Evolutionary conservation across 306 rosid species (phyloP).

Genomic region (Gillenia trifoliata): DNA sequence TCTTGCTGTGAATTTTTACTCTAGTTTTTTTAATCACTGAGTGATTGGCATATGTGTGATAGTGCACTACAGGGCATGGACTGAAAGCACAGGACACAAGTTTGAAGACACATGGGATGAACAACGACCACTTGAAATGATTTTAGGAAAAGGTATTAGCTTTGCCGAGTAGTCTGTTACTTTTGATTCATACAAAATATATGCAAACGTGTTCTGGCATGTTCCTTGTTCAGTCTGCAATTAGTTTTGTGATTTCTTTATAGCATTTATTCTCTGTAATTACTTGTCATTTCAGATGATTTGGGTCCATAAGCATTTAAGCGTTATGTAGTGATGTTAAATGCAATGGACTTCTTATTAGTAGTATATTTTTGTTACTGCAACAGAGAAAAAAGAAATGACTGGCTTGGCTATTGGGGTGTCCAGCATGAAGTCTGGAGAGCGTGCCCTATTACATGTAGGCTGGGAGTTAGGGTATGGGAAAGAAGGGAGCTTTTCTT

Average conservation of each 20-base stretch:
- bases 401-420: conserved; percentile 85
- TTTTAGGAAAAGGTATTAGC: conserved; percentile 74
- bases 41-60: conserved; percentile 19
- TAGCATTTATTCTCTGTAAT: background rate
- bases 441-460: conserved; percentile 71
- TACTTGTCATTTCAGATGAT: background rate
- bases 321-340: background rate
- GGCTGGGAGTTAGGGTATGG: conserved; percentile 97
- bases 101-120: conserved; percentile 95
- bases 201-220: conserved; percentile 1
- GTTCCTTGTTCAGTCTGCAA: background rate
- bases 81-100: conserved; percentile 74
- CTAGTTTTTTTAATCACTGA: background rate
- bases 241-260: background rate
- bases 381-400: conserved; percentile 89
- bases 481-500: conserved; percentile 80
- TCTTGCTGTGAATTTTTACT: too few relatives aligned
- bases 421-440: conserved; percentile 85
- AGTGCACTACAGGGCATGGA: conserved; percentile 96
- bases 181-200: background rate
- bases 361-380: conserved; percentile 18
- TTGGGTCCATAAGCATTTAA: conserved; percentile 5
- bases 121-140: conserved; percentile 72
- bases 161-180: conserved; percentile 1
- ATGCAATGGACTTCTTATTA: conserved; percentile 1